phyloP scores from a whole-genome alignment of 371 early-diverging fungal genomes.

The Homolaphlyctis polyrhiza region DNA sequence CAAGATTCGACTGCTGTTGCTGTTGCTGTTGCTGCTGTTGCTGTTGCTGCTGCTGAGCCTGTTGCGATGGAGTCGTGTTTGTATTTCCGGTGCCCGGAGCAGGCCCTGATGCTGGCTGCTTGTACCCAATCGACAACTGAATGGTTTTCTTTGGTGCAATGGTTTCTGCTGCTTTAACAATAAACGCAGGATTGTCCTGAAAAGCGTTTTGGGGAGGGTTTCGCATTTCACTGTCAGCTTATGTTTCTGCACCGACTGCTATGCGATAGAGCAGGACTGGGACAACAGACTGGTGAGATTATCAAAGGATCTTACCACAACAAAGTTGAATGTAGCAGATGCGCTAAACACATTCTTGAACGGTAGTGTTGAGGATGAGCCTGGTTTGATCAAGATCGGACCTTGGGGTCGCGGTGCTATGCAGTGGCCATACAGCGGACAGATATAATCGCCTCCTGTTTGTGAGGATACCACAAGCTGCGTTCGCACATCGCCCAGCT shows the following conservation, averaged over 20 bases:
- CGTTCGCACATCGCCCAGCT: conserved; percentile 42
- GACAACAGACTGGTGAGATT: background rate
- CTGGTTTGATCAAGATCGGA: conserved; percentile 43
- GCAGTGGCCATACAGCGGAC: conserved; percentile 49
- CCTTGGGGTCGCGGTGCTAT: conserved; percentile 48
- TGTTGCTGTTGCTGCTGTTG: background rate
- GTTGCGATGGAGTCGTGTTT: background rate
- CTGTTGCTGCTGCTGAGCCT: background rate
- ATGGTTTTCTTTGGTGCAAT: conserved; percentile 47
- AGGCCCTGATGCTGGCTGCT: conserved; percentile 10
- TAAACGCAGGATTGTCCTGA: conserved; percentile 47
- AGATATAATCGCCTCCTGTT: conserved; percentile 47
- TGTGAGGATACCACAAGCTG: conserved; percentile 38
- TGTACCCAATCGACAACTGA: conserved; percentile 34
- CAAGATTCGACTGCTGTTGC: no score
- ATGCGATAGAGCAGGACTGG: no score
- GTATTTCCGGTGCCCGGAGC: conserved; percentile 9
- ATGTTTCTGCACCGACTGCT: no score
- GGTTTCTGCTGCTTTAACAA: conserved; percentile 40
- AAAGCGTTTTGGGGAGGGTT: background rate
- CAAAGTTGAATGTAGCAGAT: conserved; percentile 36
- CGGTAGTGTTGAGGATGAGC: conserved; percentile 28
- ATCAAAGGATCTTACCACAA: conserved; percentile 26
- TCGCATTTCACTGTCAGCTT: background rate
- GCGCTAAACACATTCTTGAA: conserved; percentile 51